Base-by-base conservation (phyloP, 2,329 filamentous ascomycete genomes). In the Penicillium sp. region DNA sequence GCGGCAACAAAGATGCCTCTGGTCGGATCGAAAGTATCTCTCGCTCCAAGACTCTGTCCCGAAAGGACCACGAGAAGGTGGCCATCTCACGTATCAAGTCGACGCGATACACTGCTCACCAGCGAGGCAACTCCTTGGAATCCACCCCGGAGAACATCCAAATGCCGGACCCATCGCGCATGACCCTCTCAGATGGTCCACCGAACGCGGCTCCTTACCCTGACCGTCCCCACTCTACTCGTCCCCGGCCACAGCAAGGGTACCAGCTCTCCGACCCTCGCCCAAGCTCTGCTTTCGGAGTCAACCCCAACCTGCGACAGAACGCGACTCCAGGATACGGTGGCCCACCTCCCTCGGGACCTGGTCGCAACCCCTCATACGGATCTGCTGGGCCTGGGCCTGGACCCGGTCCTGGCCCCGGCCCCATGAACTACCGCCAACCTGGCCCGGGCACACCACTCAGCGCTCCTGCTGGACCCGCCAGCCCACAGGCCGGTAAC, bases 41-140 rank as follows among this genome's bases (percentile, higher is more conserved):
- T 44, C 86, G 90, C 64, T 89, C 91, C 52, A 91, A 91, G 73
- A 90, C 90, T 3, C 80, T 97, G 44, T 95, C 91, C 2, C 92
- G 92, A 76, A 84, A 88, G 63, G 94, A 97, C 67, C 94, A 99
- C 71, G 93, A 97, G 73, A 91, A 92, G 52, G 88, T 95, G 40
- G 92, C 94, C 0, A 86, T 99, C 61, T 88, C 86, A 47, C 86
- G 89, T 49, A 97, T 99, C 78, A 96, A 89, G 74, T 91, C 86
- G 34, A 62, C 59, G 3, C 86, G 88, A 61, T 85, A 91, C 66
- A 88, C 87, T 14, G 90, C 88, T 14, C 85, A 87, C 48, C 71
- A 71, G 49, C 70, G 72, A 24, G 66, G 62, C 14, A 62, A 61
- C 13, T 63, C 76, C 16, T 59, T 83, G 58, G 76, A 75, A 36